Evolutionary conservation across 1,284 basidiomycete genomes (phyloP).

Genomic region (Gomphus sp.): DNA sequence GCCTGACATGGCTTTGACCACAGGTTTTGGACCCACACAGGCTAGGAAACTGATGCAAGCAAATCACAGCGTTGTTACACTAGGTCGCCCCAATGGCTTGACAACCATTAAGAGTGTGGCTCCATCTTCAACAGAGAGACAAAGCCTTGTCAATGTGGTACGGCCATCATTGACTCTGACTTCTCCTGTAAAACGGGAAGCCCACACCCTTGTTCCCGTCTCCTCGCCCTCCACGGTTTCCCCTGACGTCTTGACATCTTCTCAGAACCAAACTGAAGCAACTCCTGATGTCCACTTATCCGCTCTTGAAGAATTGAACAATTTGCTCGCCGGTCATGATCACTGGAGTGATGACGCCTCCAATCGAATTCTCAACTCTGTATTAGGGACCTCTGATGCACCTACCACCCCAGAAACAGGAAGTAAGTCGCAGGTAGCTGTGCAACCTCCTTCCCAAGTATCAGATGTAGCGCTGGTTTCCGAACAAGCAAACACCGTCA

Average conservation of each 20-base stretch:
- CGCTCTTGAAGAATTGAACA: neutral
- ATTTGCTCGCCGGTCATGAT: neutral
- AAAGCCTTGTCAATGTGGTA: neutral
- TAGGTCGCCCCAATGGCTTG: neutral
- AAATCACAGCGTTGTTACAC: neutral
- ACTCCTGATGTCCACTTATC: neutral
- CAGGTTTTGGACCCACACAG: neutral
- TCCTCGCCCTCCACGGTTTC: neutral
- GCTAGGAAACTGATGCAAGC: neutral
- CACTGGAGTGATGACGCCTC: conserved; percentile 1
- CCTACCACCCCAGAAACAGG: neutral
- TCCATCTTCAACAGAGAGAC: neutral
- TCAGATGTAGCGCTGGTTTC: neutral
- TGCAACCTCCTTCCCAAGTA: neutral
- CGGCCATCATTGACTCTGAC: neutral
- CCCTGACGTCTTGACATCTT: neutral
- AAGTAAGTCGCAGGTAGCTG: neutral
- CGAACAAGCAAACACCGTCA: neutral
- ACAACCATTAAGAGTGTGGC: neutral
- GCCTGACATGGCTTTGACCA: neutral
- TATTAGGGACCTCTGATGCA: neutral
- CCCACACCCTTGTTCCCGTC: neutral
- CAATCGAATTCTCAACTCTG: neutral
- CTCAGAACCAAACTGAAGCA: neutral
- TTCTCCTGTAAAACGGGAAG: neutral